Conservation (phyloP, 768 basidiomycete species). For the Neoboletus magnificus region DNA sequence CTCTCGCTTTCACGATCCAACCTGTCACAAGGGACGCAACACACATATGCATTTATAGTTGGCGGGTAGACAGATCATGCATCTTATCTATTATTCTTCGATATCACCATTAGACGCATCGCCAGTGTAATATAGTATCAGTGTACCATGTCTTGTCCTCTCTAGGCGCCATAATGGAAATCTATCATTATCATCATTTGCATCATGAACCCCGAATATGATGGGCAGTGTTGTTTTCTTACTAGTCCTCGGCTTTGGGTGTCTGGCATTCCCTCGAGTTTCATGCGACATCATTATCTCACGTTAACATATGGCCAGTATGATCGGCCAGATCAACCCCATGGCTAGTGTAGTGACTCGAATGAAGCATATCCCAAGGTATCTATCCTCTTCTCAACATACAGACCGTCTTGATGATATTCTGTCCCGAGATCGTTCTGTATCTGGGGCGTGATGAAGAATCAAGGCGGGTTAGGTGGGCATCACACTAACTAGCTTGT, state of each 20-base stretch:
- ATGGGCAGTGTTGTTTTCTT: too few species aligned
- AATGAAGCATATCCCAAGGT: too few species aligned
- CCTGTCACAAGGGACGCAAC: background rate
- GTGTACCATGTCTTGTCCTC: background rate
- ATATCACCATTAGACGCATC: background rate
- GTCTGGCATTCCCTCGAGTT: background rate
- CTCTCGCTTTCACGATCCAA: background rate
- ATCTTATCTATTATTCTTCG: background rate
- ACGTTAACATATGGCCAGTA: too few species aligned
- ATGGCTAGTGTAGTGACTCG: too few species aligned
- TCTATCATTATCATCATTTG: background rate
- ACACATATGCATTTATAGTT: background rate
- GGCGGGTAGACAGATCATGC: background rate
- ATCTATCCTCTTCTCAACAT: too few species aligned
- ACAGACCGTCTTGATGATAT: too few species aligned
- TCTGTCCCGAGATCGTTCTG: too few species aligned
- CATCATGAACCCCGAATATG: background rate
- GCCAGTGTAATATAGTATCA: background rate
- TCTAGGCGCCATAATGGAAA: background rate
- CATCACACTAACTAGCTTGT: too few species aligned
- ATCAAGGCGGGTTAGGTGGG: too few species aligned
- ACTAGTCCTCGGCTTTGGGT: background rate
- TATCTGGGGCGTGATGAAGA: too few species aligned
- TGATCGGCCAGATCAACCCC: too few species aligned
- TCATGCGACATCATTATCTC: background rate